phyloP scores from a whole-genome alignment of 2,329 filamentous ascomycete genomes.

The Colletotrichum sansevieriae region DNA sequence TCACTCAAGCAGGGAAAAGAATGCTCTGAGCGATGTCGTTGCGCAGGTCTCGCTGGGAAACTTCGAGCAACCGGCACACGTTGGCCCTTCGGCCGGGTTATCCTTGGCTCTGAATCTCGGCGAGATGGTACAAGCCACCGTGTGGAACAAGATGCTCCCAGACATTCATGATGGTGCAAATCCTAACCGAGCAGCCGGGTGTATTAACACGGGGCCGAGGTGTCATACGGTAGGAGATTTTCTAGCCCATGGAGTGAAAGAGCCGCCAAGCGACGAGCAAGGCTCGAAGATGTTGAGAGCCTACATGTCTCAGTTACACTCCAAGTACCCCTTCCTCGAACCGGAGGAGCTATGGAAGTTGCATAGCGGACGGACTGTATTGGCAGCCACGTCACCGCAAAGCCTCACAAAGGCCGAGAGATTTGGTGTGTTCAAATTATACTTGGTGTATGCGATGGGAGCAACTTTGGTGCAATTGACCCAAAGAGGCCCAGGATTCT shows the following conservation, averaged over 20 bases:
- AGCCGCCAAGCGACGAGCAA: constrained; percentile 60
- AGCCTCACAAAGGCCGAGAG: constrained; percentile 44
- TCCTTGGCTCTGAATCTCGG: constrained; percentile 63
- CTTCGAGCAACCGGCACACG: constrained; percentile 61
- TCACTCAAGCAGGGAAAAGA: constrained; percentile 40
- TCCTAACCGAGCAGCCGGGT: constrained; percentile 29
- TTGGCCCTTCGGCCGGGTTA: constrained; percentile 58
- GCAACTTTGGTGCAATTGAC: constrained; percentile 62
- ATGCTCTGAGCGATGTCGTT: constrained; percentile 57
- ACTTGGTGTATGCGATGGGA: constrained; percentile 65
- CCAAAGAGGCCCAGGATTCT: constrained; percentile 53
- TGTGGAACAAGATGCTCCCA: constrained; percentile 65
- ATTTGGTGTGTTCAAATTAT: constrained; percentile 64
- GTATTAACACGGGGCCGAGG: constrained; percentile 16
- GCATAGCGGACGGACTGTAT: constrained; percentile 55
- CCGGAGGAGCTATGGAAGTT: constrained; percentile 58
- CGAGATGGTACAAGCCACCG: constrained; percentile 66
- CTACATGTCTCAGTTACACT: constrained; percentile 60
- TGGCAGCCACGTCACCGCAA: constrained; percentile 51
- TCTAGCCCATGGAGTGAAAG: constrained; percentile 54
- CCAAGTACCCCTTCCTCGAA: constrained; percentile 64
- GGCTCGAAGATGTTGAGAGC: constrained; percentile 58
- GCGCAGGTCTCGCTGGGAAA: constrained; percentile 61
- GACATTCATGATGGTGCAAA: constrained; percentile 28
- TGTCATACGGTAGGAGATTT: constrained; percentile 56